Evolutionary conservation across 2,329 filamentous ascomycete species (phyloP), one percentile per base, ranked within the genome.

Genomic region (Calonectria hawksworthii): DNA sequence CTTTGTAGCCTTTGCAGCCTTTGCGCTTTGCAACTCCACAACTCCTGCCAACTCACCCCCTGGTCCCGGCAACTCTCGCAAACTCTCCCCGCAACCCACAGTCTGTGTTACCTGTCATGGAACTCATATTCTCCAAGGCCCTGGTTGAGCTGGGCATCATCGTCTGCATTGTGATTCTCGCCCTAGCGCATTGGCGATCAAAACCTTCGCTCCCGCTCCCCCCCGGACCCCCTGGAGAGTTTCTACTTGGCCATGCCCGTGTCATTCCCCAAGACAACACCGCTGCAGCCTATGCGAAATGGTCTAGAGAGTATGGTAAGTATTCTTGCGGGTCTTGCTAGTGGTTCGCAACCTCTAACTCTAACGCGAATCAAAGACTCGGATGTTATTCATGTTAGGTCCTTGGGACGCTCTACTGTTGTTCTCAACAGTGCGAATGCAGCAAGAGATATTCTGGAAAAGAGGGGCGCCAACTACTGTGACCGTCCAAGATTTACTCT

Each of bases 401-500:
- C 81, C 10, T 69, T 84, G 7, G 82, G 82, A 23, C 83, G 80
- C 47, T 83, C 82, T 68, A 83, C 81, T 30, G 74, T 83, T 23
- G 77, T 82, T 9, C 80, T 83, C 16, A 82, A 83, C 65, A 83
- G 79, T 52, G 71, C 74, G 18, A 36, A 78, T 21, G 78, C 84
- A 4, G 87, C 87, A 32, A 81, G 80, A 36, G 86, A 88, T n/a
- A 78, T 89, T 11, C 81, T 89, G 10, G 86, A 88, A 54, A 85
- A 84, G 70, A 83, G 85, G 47, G 87, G 87, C 2, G 83, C 83
- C 71, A 89, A 86, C 66, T 89, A 87, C 74, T 83, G 82, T 61
- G 86, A 88, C 75, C 80, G 87, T 13, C 88, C 87, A 4, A 83
- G 84, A 13, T 89, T 89, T 75, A 85, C 85, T 28, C 74, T 86